These are phyloP conservation scores for Akanthomyces dipterigenus DNA, from an alignment of 2,329 filamentous ascomycete genomes.

Conservation along the genomic window DNA sequence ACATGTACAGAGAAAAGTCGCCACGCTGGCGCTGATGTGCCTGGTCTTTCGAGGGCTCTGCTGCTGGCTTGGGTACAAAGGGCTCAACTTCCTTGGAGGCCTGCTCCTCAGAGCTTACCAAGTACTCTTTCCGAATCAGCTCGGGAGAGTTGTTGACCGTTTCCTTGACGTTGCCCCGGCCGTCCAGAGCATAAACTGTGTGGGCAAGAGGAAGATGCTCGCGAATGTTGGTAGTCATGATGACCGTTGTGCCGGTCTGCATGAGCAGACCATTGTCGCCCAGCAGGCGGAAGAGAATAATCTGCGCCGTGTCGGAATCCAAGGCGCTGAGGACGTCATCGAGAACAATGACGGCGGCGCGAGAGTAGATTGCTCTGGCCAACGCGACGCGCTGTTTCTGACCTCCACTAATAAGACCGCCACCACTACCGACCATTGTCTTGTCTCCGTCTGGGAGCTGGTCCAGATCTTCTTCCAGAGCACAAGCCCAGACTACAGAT, in stretches of 20 bases:
- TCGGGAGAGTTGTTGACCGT: conserved; percentile 9
- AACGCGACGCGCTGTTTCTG: conserved; percentile 35
- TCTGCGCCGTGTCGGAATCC: conserved; percentile 12
- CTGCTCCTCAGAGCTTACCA: conserved; percentile 1
- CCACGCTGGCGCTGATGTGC: not conserved
- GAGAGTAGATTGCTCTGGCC: conserved; percentile 82
- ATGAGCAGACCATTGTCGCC: conserved; percentile 15
- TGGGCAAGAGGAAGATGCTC: conserved; percentile 10
- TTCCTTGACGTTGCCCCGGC: not conserved
- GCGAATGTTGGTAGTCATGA: conserved; percentile 12
- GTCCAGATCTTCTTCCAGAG: conserved; percentile 36
- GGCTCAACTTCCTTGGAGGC: not conserved
- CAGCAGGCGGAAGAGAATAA: conserved; percentile 14
- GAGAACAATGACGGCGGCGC: conserved; percentile 80
- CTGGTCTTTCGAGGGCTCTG: conserved; percentile 5
- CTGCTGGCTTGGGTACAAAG: not conserved
- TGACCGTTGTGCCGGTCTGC: conserved; percentile 15
- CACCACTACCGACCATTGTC: conserved; percentile 14
- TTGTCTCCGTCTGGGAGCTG: conserved; percentile 8
- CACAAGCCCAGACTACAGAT: conserved; percentile 7
- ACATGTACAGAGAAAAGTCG: conserved; percentile 12
- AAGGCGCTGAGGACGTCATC: conserved; percentile 50
- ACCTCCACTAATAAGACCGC: conserved; percentile 17
- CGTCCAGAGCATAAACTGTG: conserved; percentile 8
- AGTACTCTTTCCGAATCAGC: conserved; percentile 3